Conservation (phyloP, 2,329 filamentous ascomycete genomes). For the Cadophora malorum region DNA sequence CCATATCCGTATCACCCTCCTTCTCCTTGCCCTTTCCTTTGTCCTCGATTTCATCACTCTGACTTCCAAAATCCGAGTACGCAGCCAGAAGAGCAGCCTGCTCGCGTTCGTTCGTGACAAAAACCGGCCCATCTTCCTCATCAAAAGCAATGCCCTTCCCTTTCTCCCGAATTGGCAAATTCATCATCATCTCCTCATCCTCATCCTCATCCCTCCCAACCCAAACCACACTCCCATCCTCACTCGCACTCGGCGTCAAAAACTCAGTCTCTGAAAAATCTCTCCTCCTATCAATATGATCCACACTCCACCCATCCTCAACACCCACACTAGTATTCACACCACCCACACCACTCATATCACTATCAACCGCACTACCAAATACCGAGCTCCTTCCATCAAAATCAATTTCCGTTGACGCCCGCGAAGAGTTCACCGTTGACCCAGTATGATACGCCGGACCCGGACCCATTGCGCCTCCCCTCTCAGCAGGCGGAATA, state of each 20-base stretch:
- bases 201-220: neutral
- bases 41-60: neutral
- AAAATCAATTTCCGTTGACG: conserved; percentile 23
- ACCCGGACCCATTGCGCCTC: conserved; percentile 46
- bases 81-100: neutral
- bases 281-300: conserved; percentile 26
- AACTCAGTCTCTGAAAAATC: conserved; percentile 26
- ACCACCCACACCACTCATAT: conserved; percentile 11
- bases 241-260: neutral
- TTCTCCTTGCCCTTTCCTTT: neutral
- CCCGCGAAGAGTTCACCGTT: conserved; percentile 36
- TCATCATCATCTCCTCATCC: neutral
- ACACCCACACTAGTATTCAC: conserved; percentile 28
- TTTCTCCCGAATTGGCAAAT: conserved; percentile 10
- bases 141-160: conserved; percentile 5
- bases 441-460: conserved; percentile 44
- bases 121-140: neutral
- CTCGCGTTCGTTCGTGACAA: neutral
- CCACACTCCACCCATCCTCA: conserved; percentile 31
- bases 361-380: conserved; percentile 14
- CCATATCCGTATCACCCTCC: neutral
- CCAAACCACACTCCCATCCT: conserved; percentile 10
- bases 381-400: conserved; percentile 19
- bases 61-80: neutral
- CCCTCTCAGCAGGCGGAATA: conserved; percentile 44